These are phyloP conservation scores for Aspergillus cavernicola DNA, from an alignment of 495 filamentous ascomycete genomes.

Conservation along the genomic window DNA sequence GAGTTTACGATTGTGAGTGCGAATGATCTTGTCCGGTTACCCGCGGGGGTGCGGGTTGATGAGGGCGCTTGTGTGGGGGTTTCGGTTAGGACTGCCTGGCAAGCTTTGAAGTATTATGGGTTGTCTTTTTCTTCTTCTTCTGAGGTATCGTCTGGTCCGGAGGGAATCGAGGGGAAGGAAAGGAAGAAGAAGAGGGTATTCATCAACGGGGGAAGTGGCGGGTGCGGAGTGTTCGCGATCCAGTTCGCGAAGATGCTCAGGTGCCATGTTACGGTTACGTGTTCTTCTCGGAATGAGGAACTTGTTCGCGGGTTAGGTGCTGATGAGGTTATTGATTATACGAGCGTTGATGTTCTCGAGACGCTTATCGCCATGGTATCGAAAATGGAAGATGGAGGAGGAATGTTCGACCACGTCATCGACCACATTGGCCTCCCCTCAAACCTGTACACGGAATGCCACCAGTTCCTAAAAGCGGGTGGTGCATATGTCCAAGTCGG, in stretches of 20 bases:
- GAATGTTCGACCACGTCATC: constrained; percentile 53
- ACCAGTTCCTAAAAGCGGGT: constrained; percentile 50
- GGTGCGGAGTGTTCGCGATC: constrained; percentile 57
- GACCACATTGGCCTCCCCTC: constrained; percentile 57
- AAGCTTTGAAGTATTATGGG: constrained; percentile 53
- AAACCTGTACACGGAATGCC: constrained; percentile 51
- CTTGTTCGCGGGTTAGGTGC: constrained; percentile 58
- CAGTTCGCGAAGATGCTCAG: constrained; percentile 65
- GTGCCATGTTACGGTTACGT: constrained; percentile 58
- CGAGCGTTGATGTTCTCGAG: constrained; percentile 45
- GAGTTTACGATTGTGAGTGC: constrained; percentile 45
- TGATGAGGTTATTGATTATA: constrained; percentile 69
- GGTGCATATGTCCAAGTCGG: constrained; percentile 60
- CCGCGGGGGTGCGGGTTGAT: constrained; percentile 47
- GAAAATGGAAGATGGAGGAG: no score
- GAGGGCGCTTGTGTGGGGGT: constrained; percentile 52
- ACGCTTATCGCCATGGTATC: no score
- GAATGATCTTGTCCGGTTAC: constrained; percentile 32
- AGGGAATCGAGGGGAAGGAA: no score
- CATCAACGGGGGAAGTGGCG: constrained; percentile 66
- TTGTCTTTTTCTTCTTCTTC: constrained; percentile 14
- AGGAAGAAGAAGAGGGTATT: constrained; percentile 47
- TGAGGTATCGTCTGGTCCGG: not conserved
- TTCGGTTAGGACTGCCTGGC: constrained; percentile 57
- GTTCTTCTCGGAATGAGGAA: constrained; percentile 55